Conservation (phyloP, 2,329 filamentous ascomycete genomes). For the Fusarium avenaceum region DNA sequence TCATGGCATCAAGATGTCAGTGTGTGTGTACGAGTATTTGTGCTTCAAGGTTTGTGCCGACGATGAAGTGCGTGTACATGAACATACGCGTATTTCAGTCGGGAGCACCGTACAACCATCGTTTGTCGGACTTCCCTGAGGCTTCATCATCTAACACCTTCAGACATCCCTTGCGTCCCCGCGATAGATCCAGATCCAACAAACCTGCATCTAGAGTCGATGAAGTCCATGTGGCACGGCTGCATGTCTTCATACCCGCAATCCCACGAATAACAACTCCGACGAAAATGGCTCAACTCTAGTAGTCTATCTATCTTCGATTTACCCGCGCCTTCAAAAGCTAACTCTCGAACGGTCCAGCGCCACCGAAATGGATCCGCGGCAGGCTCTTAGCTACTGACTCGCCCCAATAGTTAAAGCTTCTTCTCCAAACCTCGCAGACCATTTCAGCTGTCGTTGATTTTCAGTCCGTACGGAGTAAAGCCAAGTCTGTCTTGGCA, state of each 20-base stretch:
- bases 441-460: neutral
- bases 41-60: slow-evolving; percentile 11
- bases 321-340: neutral
- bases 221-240: slow-evolving; percentile 13
- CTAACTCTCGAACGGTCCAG: slow-evolving; percentile 16
- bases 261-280: slow-evolving; percentile 30
- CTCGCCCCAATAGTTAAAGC: slow-evolving; percentile 25
- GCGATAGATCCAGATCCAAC: slow-evolving; percentile 19
- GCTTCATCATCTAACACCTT: neutral
- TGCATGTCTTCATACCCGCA: slow-evolving; percentile 25
- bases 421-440: neutral
- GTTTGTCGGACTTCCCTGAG: too few relatives aligned
- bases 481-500: slow-evolving; percentile 27
- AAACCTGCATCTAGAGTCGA: slow-evolving; percentile 3
- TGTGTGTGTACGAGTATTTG: neutral
- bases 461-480: slow-evolving; percentile 13
- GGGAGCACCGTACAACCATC: too few relatives aligned
- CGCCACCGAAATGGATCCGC: slow-evolving; percentile 30
- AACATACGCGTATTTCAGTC: neutral
- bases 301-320: neutral
- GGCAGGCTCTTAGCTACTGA: slow-evolving; percentile 27
- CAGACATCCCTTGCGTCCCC: neutral
- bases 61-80: neutral
- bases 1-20: slow-evolving; percentile 25
- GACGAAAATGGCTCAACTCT: slow-evolving; percentile 27